Evolutionary conservation across 495 filamentous ascomycete genomes (phyloP), one percentile per base, ranked within the genome.

Genomic region (Venustampulla echinocandica): DNA sequence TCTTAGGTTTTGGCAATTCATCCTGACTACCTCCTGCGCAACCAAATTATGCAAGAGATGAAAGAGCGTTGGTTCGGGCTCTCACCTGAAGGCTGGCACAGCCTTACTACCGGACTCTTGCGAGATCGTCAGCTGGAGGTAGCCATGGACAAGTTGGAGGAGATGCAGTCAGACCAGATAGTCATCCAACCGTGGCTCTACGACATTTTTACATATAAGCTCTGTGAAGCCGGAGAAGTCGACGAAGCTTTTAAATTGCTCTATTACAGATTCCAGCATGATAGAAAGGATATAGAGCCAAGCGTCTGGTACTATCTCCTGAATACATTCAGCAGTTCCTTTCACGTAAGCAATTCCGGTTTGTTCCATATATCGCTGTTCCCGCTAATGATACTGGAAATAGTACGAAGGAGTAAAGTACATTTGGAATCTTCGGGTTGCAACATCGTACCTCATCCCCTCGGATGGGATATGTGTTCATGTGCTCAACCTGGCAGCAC

Each of bases 91-190:
- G 87, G 80, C 13, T 79, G 73, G 66, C 72, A 80, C 57, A 75
- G 76, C 59, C 71, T 95, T 25, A 75, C 82, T 3, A 66, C 81
- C 24, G 89, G 88, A 0, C 61, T 92, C 21, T 64, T 96, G 27
- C 72, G 85, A 39, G 89, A 95, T 54, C 75, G 79, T 10, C 82
- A 90, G 52, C 77, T 84, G 43, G 92, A 98, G 61, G 64, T 85
- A 56, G 90, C 87, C 1, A 60, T 95, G 38, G 79, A 89, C 22
- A 76, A 79, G 49, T 58, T 95, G 34, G 79, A 84, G 14, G 60
- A 71, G 21, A 80, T 93, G 74, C 65, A 78, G 35, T 64, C 64
- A 30, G 69, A 77, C 28, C 70, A 73, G 1, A 69, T 77, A 4
- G 37, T 50, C 4, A 58, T 90, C 5, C 73, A 81, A 32, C 50